Conservation (phyloP, 495 filamentous ascomycete species). For the Trichoderma reesei region DNA sequence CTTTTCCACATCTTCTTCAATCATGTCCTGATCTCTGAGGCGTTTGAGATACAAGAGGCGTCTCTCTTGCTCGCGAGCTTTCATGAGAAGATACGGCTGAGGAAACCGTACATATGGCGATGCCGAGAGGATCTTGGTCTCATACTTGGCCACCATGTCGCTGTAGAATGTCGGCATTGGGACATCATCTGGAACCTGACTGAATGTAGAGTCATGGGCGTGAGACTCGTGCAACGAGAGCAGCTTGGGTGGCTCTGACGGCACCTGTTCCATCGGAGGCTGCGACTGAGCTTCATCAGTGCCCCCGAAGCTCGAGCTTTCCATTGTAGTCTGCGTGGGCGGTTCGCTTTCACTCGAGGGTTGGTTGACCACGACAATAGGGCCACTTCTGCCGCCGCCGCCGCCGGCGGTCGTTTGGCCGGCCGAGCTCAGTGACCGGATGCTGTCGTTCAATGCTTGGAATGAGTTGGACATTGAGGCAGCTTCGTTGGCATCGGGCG, state of each 20-base stretch:
- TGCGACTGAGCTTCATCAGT: conserved; percentile 14
- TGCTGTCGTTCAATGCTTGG: conserved; percentile 20
- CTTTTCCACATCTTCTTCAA: background rate
- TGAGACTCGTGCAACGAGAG: conserved; percentile 34
- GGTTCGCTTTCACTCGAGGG: conserved; percentile 20
- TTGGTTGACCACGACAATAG: conserved; percentile 17
- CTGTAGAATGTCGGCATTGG: conserved; percentile 89
- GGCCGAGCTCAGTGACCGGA: conserved; percentile 9
- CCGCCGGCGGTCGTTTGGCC: background rate
- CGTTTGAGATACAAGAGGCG: conserved; percentile 68
- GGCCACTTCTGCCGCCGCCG: background rate
- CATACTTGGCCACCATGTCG: conserved; percentile 84
- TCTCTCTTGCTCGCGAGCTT: conserved; percentile 80
- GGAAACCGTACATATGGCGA: conserved; percentile 95
- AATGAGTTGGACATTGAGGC: conserved; percentile 14
- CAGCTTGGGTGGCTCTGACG: conserved; percentile 14
- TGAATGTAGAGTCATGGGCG: conserved; percentile 29
- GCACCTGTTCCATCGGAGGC: conserved; percentile 10
- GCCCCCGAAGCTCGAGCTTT: background rate
- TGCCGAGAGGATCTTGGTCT: conserved; percentile 87
- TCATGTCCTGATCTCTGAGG: conserved; percentile 50
- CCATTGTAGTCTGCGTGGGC: conserved; percentile 12
- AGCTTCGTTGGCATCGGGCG: conserved; percentile 43
- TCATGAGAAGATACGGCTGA: conserved; percentile 86
- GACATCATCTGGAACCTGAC: conserved; percentile 67